Evolutionary conservation across 179 eudicot genomes (phyloP).

Genomic region (Actinidia arguta): DNA sequence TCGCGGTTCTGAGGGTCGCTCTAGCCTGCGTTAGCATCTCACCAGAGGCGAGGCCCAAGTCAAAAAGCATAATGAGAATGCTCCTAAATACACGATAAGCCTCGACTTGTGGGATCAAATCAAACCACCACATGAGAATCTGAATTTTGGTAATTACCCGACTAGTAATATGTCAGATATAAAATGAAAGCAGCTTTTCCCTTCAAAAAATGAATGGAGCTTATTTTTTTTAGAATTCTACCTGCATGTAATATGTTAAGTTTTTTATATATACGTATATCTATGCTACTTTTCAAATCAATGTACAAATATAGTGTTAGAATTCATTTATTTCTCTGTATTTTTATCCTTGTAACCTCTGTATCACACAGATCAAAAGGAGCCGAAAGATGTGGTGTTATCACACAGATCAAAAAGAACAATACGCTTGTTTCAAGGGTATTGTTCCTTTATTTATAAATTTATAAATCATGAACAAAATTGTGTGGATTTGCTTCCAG

Average conservation of each 20-base stretch:
- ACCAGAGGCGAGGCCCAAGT: constrained; percentile 79
- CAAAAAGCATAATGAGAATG: constrained; percentile 81
- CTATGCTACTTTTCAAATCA: not conserved
- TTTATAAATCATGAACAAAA: too few relatives aligned
- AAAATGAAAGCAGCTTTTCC: not conserved
- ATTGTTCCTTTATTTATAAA: not conserved
- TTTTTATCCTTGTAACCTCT: not conserved
- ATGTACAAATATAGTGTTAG: not conserved
- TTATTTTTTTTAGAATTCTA: not conserved
- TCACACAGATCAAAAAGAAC: too few relatives aligned
- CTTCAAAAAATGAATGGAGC: not conserved
- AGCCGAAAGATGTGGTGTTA: too few relatives aligned
- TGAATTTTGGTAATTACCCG: not conserved
- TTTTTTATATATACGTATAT: not conserved
- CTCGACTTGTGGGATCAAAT: not conserved
- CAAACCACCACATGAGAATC: not conserved
- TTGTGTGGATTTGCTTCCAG: too few relatives aligned
- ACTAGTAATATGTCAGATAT: not conserved
- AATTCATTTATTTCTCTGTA: not conserved
- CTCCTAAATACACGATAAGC: constrained; percentile 59
- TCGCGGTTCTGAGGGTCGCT: constrained; percentile 77
- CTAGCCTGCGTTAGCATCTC: constrained; percentile 75
- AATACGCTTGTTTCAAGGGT: not conserved
- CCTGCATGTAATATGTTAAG: not conserved
- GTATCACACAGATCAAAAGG: not conserved